These are phyloP conservation scores for Russula olivacea DNA, from an alignment of 768 basidiomycete genomes.

Conservation along the genomic window DNA sequence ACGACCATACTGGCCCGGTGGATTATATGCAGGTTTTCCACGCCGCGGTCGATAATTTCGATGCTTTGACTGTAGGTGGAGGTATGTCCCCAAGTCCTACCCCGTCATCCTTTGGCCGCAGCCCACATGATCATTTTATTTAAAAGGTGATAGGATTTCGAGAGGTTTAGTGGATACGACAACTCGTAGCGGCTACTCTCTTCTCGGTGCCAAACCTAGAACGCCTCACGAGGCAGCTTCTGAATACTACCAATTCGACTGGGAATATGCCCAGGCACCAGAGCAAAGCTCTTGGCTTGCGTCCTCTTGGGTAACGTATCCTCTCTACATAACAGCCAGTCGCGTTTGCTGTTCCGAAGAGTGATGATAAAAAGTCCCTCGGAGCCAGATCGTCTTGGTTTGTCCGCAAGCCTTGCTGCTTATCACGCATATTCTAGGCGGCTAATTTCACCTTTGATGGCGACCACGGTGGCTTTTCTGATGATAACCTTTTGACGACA, in stretches of 20 bases:
- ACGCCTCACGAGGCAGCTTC: slow-evolving; percentile 45
- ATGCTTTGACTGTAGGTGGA: slow-evolving; percentile 39
- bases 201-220: slow-evolving; percentile 42
- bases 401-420: slow-evolving; percentile 36
- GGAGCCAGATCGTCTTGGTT: slow-evolving; percentile 30
- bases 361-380: slow-evolving; percentile 31
- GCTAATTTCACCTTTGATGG: slow-evolving; percentile 56
- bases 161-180: slow-evolving; percentile 48
- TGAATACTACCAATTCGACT: slow-evolving; percentile 47
- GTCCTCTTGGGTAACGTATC: slow-evolving; percentile 49
- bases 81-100: slow-evolving; percentile 33
- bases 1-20: slow-evolving; percentile 44
- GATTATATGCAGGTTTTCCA: slow-evolving; percentile 46
- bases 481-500: slow-evolving; percentile 45
- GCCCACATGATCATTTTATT: neutral
- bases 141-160: slow-evolving; percentile 42
- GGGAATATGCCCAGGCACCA: slow-evolving; percentile 54
- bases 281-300: slow-evolving; percentile 60
- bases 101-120: neutral
- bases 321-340: slow-evolving; percentile 23
- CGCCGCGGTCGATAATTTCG: slow-evolving; percentile 37
- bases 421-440: slow-evolving; percentile 36
- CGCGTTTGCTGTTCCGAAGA: slow-evolving; percentile 27
- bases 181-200: slow-evolving; percentile 47
- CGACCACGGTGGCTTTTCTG: slow-evolving; percentile 53